Evolutionary conservation across 345 rosid genomes (phyloP).

Genomic region (Murraya paniculata): DNA sequence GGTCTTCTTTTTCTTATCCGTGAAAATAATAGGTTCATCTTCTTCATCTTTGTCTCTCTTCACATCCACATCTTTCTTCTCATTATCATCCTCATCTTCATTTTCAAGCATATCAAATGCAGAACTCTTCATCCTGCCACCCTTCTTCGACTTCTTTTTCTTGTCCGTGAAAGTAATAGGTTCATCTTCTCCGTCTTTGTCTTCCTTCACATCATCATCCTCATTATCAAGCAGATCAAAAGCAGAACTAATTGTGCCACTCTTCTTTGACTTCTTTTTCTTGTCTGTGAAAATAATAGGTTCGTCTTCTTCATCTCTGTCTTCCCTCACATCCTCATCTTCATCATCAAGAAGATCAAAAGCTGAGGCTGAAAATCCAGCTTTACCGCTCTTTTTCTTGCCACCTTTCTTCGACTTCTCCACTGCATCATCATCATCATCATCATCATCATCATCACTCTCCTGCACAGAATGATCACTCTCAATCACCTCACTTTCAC

Average conservation of each 20-base stretch:
- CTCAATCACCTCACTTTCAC: constrained; percentile 36
- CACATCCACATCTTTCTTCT: constrained; percentile 25
- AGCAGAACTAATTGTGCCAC: constrained; percentile 2
- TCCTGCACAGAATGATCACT: constrained; percentile 18
- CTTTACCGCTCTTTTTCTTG: constrained; percentile 5
- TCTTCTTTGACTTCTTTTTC: constrained; percentile 69
- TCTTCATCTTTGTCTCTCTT: constrained; percentile 36
- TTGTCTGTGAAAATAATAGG: constrained; percentile 56
- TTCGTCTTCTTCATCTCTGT: constrained; percentile 32
- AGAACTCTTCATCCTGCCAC: background rate
- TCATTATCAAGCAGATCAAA: constrained; percentile 24
- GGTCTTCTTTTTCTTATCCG: constrained; percentile 81
- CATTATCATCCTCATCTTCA: constrained; percentile 26
- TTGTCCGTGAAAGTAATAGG: constrained; percentile 56
- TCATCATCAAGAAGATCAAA: constrained; percentile 27
- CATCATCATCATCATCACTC: constrained; percentile 34
- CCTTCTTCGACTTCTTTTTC: constrained; percentile 66
- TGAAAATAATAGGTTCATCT: constrained; percentile 37
- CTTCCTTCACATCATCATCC: constrained; percentile 11
- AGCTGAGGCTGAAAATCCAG: constrained; percentile 20
- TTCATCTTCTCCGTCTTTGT: constrained; percentile 32
- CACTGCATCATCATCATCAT: constrained; percentile 26
- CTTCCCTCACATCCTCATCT: constrained; percentile 8
- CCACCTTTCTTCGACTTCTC: no score
- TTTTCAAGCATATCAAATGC: constrained; percentile 13